Evolutionary conservation across 2,329 filamentous ascomycete genomes (phyloP), one percentile per base, ranked within the genome.

Genomic region (Daldinia eschscholtzii): DNA sequence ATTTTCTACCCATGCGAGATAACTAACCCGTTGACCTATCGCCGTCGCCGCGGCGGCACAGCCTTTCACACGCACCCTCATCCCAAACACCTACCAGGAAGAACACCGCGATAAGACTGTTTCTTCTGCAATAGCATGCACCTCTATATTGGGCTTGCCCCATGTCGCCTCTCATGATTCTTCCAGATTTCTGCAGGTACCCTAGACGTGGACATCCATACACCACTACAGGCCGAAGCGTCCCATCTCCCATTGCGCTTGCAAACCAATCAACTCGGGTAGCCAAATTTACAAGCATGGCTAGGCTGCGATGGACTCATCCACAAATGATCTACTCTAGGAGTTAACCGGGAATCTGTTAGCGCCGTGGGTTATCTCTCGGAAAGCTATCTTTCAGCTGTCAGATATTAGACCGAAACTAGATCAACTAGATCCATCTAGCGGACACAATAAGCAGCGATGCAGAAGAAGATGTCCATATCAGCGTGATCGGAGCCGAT

Each of bases 181-280:
- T 73, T 72, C 67, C 69, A 70, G 67, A 72, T 74, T 72, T 64
- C 72, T 74, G 72, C 72, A 74, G 72, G 70, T 74, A 73, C 72
- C 72, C 70, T 71, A 65, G 69, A 69, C 66, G 63, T 71, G 63
- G 69, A 67, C 63, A 65, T 53, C 52, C 56, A 37, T 64, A 64
- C 62, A 63, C 67, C 67, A 67, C 58, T 57, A 73, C 65, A 67
- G 60, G 57, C 53, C 33, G 55, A 63, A 66, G 56, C 62, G 68
- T 35, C 71, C 67, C 67, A 70, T 72, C 68, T 65, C 66, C 68
- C 59, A 56, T 57, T 68, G 62, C 61, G 64, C 64, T 59, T 67
- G 60, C 42, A 42, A 48, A n/a, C 70, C 70, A 72, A 71, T 72
- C 66, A 72, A 37, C 56, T 61, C 18, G 23, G 23, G 35, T 18